phyloP scores from a whole-genome alignment of 2,329 filamentous ascomycete species.

The Cercospora sojina region DNA sequence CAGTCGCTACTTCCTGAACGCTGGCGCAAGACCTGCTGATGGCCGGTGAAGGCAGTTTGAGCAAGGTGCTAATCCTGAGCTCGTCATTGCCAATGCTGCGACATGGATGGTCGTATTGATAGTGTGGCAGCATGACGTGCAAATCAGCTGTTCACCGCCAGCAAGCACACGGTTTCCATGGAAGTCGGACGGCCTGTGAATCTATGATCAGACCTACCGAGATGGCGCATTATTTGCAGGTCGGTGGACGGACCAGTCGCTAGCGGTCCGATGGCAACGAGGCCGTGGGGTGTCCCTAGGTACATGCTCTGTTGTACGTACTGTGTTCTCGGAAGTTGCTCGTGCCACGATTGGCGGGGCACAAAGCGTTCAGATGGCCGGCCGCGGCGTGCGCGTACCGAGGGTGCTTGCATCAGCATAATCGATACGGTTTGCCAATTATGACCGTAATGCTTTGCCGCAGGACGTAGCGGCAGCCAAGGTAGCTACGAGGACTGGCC shows the following conservation, averaged over 20 bases:
- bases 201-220: not conserved
- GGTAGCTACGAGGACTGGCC: not conserved
- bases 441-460: not conserved
- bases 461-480: not conserved
- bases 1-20: not conserved
- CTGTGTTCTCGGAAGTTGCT: not conserved
- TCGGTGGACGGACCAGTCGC: not conserved
- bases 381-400: not conserved
- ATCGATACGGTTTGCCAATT: not conserved
- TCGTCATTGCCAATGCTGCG: not conserved
- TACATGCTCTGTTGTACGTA: not conserved
- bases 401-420: not conserved
- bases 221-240: not conserved
- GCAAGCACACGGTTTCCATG: not conserved
- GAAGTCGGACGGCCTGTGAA: not conserved
- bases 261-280: not conserved
- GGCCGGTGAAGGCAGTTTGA: not conserved
- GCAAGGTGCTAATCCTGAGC: not conserved
- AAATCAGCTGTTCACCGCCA: not conserved
- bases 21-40: not conserved
- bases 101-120: not conserved
- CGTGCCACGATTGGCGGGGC: not conserved
- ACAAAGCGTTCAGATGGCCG: not conserved
- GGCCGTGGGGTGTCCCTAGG: not conserved
- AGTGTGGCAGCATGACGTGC: not conserved